Evolutionary conservation across 148 eudicot genomes (phyloP), one percentile per base, ranked within the genome.

Genomic region (Rhododendron molle): DNA sequence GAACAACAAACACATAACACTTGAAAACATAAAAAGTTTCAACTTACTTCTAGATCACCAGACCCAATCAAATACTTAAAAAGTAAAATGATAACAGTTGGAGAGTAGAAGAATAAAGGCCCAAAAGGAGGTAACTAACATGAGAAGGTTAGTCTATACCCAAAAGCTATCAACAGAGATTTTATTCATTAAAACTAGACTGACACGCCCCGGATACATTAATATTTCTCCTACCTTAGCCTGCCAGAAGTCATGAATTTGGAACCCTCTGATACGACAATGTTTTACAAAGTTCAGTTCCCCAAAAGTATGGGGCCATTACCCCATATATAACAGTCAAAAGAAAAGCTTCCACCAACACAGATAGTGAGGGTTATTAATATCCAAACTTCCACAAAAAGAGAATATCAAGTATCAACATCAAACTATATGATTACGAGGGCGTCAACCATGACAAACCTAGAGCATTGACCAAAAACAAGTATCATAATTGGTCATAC

Each of bases 331-430:
- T 56, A 81, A 56, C 9, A 65, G 46, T 32, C 32, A 18, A 67
- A 23, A 83, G 43, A 26, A 65, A 26, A 58, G 54, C n/a, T 67
- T 46, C n/a, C 85, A n/a, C 43, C 85, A 65, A n/a, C 26, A 65
- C 43, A 83, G 49, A 26, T 67, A 46, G 46, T 5, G 7, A 46
- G 15, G 28, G 5, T 4, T 47, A 15, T 69, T 71, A 21, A 47
- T 32, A n/a, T 71, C 16, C 30, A 67, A 73, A 49, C 62, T 60
- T 86, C 20, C 62, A 72, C 38, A 34, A n/a, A 60, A 86, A 82
- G 74, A 81, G 18, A 86, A 38, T 43, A 65, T 65, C 52, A 84
- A 86, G n/a, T 43, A 65, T 65, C 52, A 84, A 40, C 14, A 58
- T 16, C 15, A 52, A 76, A 9, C 50, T 50, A 14, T 10, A 46